Base-by-base conservation (phyloP, 1,139 yeast genomes). In the Zygoascus sp. region DNA sequence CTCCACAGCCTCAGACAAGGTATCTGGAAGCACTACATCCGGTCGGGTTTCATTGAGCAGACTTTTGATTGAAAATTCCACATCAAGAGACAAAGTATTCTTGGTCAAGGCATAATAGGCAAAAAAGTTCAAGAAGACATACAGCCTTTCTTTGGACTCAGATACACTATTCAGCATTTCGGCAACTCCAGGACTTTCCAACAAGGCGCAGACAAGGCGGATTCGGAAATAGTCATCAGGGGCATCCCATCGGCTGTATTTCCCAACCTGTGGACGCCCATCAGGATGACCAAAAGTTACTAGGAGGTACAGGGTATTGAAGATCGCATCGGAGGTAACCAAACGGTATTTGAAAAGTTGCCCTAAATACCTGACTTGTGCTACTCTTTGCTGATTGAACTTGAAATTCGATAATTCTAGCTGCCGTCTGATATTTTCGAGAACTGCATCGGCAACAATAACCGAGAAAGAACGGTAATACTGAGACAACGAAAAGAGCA, bases 81-180 rank as follows among this genome's bases (percentile, higher is more conserved):
- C 66, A 42, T 86, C 95, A 54, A 76, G 69, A 0, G 96, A 90
- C 28, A 86, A 86, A 41, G 69, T 74, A 7, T 65, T 65, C 59
- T 89, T 89, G 42, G 85, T 76, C 60, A 74, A 77, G n/a, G 78
- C 65, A 58, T 87, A 89, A 60, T 79, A 88, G 58, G 88, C 95
- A 53, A 88, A 81, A 56, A 80, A 83, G 16, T 74, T 72, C 53
- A 83, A 58, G 53, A 83, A 77, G 2, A 75, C 62, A 5, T 67
- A 66, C 23, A 82, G 53, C 40, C 67, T 71, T 6, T 10, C n/a
- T n/a, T 27, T 27, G 48, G 62, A 53, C 35, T 59, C 25, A 19
- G 51, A 51, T 3, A 42, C 42, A 5, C 44, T 42, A 38, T 48
- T 52, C 45, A 48, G 47, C 27, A 28, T 52, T 46, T 19, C 48